Evolutionary conservation across 495 filamentous ascomycete species (phyloP), one percentile per base, ranked within the genome.

Genomic region (Penicillium cinerascens): DNA sequence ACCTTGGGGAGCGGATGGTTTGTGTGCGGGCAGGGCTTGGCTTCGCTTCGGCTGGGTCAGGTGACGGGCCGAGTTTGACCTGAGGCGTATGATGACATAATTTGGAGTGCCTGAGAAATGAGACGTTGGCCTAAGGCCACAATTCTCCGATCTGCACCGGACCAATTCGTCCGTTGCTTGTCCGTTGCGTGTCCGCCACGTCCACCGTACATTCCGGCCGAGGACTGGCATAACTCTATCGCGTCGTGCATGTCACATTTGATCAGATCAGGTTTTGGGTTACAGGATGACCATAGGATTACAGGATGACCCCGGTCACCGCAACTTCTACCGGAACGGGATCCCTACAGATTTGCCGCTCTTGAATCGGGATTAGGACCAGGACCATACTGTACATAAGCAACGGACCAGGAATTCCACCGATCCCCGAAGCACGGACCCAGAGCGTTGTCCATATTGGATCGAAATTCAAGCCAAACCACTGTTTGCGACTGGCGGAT

Each of bases 1-100:
- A 70, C 67, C 61, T 63, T 64, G 65, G 64, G 60, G 46, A 54
- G 44, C 52, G 64, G 59, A 59, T 65, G 65, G 53, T 69, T 72
- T 73, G 66, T 70, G 69, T 74, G 72, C 37, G 37, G 74, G 59
- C 66, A 72, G 69, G 72, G 72, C 67, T 72, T 75, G 68, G 72
- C 63, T 71, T 74, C 70, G 70, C 69, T 74, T 76, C 61, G 61
- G 57, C 7, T 47, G 54, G 61, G 61, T 75, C 73, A 77, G 60
- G 74, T 77, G 73, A 72, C 54, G 38, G 18, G 27, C 3, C 17
- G 13, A 13, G 17, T 17, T n/a, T 20, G 29, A 36, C 47, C 47
- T 50, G 39, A 43, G 47, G 47, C 47, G 27, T 1, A 11, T 2
- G 29, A 33, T 33, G 29, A 33, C 29, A 33, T 33, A 33, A 33